Conservation (phyloP, 1,284 basidiomycete species). For the Boletus semigastroideus region DNA sequence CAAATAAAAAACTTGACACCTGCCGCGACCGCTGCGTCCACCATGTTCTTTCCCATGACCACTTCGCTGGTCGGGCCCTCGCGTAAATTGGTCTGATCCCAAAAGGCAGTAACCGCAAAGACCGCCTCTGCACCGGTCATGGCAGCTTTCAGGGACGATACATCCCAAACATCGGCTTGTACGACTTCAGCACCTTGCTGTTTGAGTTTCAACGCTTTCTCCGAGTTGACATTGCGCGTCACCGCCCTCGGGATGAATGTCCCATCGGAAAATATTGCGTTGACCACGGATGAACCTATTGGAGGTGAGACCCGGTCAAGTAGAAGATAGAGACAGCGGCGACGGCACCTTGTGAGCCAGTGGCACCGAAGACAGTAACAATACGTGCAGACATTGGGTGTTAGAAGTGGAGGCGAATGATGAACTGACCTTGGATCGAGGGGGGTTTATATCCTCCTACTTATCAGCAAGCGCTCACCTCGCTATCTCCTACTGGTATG, state of each 20-base stretch:
- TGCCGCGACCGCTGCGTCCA: conserved; percentile 28
- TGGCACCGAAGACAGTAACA: conserved; percentile 27
- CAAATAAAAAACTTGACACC: conserved; percentile 14
- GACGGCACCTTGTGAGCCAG: conserved; percentile 22
- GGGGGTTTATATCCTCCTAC: no score
- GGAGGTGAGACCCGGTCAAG: neutral
- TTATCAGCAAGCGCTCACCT: no score
- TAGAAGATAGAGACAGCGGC: neutral
- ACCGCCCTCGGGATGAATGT: conserved; percentile 35
- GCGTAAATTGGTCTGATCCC: conserved; percentile 21
- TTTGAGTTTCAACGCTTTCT: conserved; percentile 27
- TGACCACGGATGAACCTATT: conserved; percentile 2
- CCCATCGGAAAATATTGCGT: conserved; percentile 31
- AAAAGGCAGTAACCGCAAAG: conserved; percentile 27
- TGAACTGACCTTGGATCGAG: no score
- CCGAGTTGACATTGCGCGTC: conserved; percentile 31
- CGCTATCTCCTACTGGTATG: no score
- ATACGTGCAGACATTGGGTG: conserved; percentile 13
- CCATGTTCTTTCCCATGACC: conserved; percentile 38
- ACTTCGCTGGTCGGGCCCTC: conserved; percentile 26
- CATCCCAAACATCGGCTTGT: conserved; percentile 33
- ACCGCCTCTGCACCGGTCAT: no score
- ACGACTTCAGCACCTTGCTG: conserved; percentile 36
- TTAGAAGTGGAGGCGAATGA: neutral
- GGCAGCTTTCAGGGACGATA: neutral